Percentiles rank a stretch among this genome's conserved stretches.
Conservation (phyloP, 1,284 basidiomycete species). For the Boletellus deceptivus region DNA sequence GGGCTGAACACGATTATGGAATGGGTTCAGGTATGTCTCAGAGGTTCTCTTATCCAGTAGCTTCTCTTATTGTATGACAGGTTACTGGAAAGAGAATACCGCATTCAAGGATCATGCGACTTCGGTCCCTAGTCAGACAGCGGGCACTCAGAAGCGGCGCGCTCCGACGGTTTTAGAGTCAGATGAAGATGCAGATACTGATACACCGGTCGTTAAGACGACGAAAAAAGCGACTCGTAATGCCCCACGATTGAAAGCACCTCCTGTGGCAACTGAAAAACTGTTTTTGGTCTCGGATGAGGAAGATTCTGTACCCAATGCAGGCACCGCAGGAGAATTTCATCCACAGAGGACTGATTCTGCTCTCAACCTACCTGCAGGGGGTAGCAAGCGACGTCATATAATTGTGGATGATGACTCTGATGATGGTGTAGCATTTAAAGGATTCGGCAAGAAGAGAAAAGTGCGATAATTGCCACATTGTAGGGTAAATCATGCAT, state of each 20-base stretch:
- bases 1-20: slow-evolving; percentile 55
- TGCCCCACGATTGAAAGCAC: slow-evolving; percentile 9
- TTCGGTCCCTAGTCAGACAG: slow-evolving; percentile 16
- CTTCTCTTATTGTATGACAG: slow-evolving; percentile 29
- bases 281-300: slow-evolving; percentile 46
- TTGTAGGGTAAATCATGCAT: not conserved
- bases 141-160: slow-evolving; percentile 22
- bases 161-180: slow-evolving; percentile 29
- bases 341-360: not conserved
- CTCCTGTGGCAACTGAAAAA: slow-evolving; percentile 2
- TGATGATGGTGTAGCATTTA: slow-evolving; percentile 66
- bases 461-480: slow-evolving; percentile 11
- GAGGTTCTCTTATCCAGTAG: not conserved
- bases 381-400: slow-evolving; percentile 37
- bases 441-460: slow-evolving; percentile 52
- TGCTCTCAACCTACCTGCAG: slow-evolving; percentile 7
- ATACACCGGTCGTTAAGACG: slow-evolving; percentile 16
- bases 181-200: slow-evolving; percentile 22
- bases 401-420: slow-evolving; percentile 62
- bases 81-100: slow-evolving; percentile 50
- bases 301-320: slow-evolving; percentile 15
- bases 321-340: not conserved
- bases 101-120: slow-evolving; percentile 14
- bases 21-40: slow-evolving; percentile 47
- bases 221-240: slow-evolving; percentile 6